Evolutionary conservation across 2,329 filamentous ascomycete species (phyloP).

Genomic region (Zymoseptoria brevis): DNA sequence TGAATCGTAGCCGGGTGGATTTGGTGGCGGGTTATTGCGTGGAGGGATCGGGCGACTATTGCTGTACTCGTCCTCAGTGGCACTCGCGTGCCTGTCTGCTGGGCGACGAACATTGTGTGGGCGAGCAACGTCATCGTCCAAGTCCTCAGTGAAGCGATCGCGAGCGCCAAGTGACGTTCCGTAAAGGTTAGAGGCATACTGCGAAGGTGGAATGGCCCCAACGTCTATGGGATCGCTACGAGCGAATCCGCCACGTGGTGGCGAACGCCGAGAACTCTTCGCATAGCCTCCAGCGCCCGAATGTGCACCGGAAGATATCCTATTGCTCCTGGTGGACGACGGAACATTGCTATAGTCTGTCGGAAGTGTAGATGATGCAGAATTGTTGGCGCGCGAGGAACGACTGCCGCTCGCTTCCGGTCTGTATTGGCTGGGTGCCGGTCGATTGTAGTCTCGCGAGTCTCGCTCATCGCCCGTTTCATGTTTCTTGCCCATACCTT

Average conservation of each 20-base stretch:
- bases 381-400: constrained; percentile 2
- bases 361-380: not conserved
- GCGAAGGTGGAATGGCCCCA: constrained; percentile 16
- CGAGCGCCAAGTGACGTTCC: constrained; percentile 7
- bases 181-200: constrained; percentile 24
- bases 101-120: constrained; percentile 8
- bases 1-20: constrained; percentile 11
- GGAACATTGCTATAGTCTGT: constrained; percentile 20
- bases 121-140: constrained; percentile 8
- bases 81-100: constrained; percentile 5
- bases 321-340: constrained; percentile 14
- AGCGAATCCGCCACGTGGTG: constrained; percentile 14
- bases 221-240: constrained; percentile 22
- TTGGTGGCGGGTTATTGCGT: constrained; percentile 8
- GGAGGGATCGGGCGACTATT: constrained; percentile 12
- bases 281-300: constrained; percentile 12
- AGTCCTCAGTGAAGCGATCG: constrained; percentile 14
- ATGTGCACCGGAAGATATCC: constrained; percentile 13
- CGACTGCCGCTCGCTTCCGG: constrained; percentile 4
- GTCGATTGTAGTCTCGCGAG: constrained; percentile 12
- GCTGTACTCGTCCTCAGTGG: constrained; percentile 14
- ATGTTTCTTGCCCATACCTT: constrained; percentile 52
- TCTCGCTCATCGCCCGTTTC: constrained; percentile 14
- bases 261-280: constrained; percentile 17
- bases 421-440: constrained; percentile 9